Evolutionary conservation across 768 basidiomycete genomes (phyloP), one percentile per base, ranked within the genome.

Genomic region (Mycena galopus): DNA sequence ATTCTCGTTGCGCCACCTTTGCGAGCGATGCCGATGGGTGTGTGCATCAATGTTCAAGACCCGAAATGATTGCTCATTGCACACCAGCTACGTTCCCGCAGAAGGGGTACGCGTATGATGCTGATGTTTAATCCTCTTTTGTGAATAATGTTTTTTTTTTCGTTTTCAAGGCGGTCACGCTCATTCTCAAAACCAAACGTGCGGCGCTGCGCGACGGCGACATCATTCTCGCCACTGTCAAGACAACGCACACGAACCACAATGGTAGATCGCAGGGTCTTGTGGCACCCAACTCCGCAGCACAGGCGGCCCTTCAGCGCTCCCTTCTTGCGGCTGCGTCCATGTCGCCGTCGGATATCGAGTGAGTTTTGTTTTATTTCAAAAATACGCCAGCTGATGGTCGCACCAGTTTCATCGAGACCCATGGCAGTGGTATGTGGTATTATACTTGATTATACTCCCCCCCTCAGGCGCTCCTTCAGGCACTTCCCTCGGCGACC

Each of bases 401-500:
- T 53, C 1, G n/a, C 44, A 16, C 32, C 68, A 84, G 83, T 63
- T 82, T 83, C 60, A 75, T 84, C 30, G 83, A 84, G 71, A 74
- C n/a, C n/a, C n/a, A n/a, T n/a, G n/a, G n/a, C n/a, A n/a, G n/a
- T n/a, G n/a, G n/a, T n/a, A n/a, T n/a, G 83, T 67, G 83, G 83
- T 47, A 84, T n/a, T 27, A 9, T 2, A 7, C n/a, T 25, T 12
- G 2, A 17, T 17, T n/a, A 2, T 29, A 57, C 4, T 57, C 47
- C n/a, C n/a, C n/a, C 5, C 11, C 14, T 14, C 33, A 19, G 65
- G 25, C 21, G 39, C 19, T 14, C 42, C 30, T 42, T 6, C 57
- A 82, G 82, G 82, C 35, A 83, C 83, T 11, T 76, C 78, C 44
- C 74, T 84, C 8, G 83, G 83, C 12, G 83, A 84, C 66, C 77